Evolutionary conservation across 768 basidiomycete genomes (phyloP).

Genomic region (Coprinellus micaceus): DNA sequence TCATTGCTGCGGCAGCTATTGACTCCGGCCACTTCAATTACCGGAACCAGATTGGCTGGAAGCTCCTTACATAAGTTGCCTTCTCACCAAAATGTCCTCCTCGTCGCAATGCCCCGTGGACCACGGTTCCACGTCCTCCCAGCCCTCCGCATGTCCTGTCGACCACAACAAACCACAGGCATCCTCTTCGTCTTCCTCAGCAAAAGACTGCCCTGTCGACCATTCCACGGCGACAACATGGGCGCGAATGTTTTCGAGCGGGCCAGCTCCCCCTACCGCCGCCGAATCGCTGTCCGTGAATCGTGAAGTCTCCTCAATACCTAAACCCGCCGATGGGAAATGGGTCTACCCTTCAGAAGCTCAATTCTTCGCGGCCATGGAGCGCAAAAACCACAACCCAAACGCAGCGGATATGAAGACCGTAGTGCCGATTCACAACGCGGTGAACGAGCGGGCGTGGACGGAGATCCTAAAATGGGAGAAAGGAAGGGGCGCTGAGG

Average conservation of each 20-base stretch:
- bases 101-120: constrained; percentile 46
- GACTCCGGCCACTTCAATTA: background rate
- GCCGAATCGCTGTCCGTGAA: constrained; percentile 54
- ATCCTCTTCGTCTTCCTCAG: constrained; percentile 5
- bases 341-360: constrained; percentile 99
- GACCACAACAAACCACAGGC: constrained; percentile 43
- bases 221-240: constrained; percentile 38
- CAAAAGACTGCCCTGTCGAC: constrained; percentile 38
- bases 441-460: constrained; percentile 96
- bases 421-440: constrained; percentile 97
- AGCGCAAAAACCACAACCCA: constrained; percentile 89
- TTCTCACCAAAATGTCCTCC: constrained; percentile 17
- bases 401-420: constrained; percentile 87
- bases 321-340: constrained; percentile 61
- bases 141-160: constrained; percentile 55
- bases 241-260: constrained; percentile 36
- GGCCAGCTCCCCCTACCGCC: constrained; percentile 16
- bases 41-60: background rate
- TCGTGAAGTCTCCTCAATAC: constrained; percentile 87
- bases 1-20: background rate
- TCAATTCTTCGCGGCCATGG: constrained; percentile 98
- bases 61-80: constrained; percentile 12
- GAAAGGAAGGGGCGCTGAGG: constrained; percentile 70
- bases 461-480: constrained; percentile 82
- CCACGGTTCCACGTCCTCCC: constrained; percentile 27